Base-by-base conservation (phyloP, 2,329 filamentous ascomycete genomes). In the Microcyclospora tardicrescens region DNA sequence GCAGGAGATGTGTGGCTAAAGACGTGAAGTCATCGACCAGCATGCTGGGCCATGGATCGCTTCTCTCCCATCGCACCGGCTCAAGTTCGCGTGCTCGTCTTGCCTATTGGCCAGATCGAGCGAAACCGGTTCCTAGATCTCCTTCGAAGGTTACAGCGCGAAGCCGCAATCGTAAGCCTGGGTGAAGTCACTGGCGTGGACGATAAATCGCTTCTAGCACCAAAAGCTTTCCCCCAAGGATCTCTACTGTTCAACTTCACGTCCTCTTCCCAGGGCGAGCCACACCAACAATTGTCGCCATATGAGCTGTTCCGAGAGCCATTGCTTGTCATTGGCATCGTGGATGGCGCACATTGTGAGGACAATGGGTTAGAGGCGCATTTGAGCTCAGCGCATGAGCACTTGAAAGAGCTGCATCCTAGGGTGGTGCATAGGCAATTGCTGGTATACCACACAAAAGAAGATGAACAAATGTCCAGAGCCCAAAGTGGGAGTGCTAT, bases 241-340 rank as follows among this genome's bases (percentile, higher is more conserved):
- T 78, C 79, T 54, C 81, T 96, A 44, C 72, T 95, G 52, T 95
- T 91, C 69, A 82, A 94, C 58, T 73, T 95, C 45, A 79, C 82
- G 41, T 85, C 83, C 43, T 80, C 85, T 53, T 69, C 81, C 39
- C 81, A 85, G 16, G 78, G 83, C n/a, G 72, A 78, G 27, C 84
- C 84, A 27, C 84, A 93, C 56, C 68, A 84, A 33, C 73, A 84
- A 14, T 65, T 93, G 31, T 81, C 81, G 29, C 87, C 91, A 1
- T 95, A 95, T 66, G 91, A 98, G 59, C 68, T 89, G 33, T 93
- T 84, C 59, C 75, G 87, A 51, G 84, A 93, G 58, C 81, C 85
- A 8, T 69, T 95, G 38, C 75, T 82, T 37, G 71, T 96, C 16
- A 73, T 98, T 45, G 89, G 84, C 2, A 69, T 96, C 42, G 83